Evolutionary conservation across 768 basidiomycete species (phyloP).

Genomic region (Phaffia tasmanica): DNA sequence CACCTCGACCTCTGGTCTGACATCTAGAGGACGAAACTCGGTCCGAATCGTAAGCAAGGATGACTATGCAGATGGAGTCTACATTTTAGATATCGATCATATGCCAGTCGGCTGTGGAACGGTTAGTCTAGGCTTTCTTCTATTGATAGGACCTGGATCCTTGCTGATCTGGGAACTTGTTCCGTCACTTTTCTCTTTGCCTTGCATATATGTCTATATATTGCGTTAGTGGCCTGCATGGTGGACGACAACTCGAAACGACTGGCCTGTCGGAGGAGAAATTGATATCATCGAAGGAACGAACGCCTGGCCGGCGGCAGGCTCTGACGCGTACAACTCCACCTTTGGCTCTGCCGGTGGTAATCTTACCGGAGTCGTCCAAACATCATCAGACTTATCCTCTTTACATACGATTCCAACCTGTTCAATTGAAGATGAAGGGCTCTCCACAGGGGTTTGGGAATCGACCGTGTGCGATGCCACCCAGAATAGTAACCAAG

Average conservation of each 20-base stretch:
- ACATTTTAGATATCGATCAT: slow-evolving; percentile 36
- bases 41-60: slow-evolving; percentile 35
- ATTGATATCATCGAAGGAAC: slow-evolving; percentile 38
- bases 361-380: slow-evolving; percentile 15
- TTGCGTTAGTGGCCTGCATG: slow-evolving; percentile 35
- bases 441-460: slow-evolving; percentile 29
- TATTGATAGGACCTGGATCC: neutral
- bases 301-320: slow-evolving; percentile 31
- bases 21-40: slow-evolving; percentile 34
- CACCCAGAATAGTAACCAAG: slow-evolving; percentile 47
- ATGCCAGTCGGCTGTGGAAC: slow-evolving; percentile 38
- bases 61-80: slow-evolving; percentile 37
- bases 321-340: slow-evolving; percentile 32
- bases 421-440: slow-evolving; percentile 22
- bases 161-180: neutral
- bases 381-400: slow-evolving; percentile 22
- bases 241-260: slow-evolving; percentile 34
- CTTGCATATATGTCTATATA: neutral
- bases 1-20: slow-evolving; percentile 27
- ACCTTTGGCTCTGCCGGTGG: slow-evolving; percentile 24
- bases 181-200: neutral
- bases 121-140: slow-evolving; percentile 26
- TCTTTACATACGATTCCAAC: slow-evolving; percentile 32
- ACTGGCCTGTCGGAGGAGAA: slow-evolving; percentile 36
- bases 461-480: slow-evolving; percentile 32